phyloP scores from a whole-genome alignment of 495 filamentous ascomycete species.

The Talaromyces stipitatus region DNA sequence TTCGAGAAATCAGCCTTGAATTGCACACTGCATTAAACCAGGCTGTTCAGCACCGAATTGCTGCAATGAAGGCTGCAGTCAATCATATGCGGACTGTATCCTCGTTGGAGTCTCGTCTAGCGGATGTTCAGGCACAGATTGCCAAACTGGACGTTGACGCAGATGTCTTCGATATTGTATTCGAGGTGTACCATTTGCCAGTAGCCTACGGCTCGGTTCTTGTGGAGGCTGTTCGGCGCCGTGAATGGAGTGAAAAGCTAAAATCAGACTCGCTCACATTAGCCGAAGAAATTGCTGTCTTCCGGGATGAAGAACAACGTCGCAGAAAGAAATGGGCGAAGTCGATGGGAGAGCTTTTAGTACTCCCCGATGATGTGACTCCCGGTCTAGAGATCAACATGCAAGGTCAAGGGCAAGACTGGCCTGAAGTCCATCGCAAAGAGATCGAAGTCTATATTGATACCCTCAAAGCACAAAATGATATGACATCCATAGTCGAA shows the following conservation, averaged over 20 bases:
- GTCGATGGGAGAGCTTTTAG: conserved; percentile 53
- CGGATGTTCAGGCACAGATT: conserved; percentile 62
- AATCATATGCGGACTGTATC: conserved; percentile 76
- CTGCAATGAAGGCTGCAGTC: conserved; percentile 48
- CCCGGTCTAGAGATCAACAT: conserved; percentile 81
- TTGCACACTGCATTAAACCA: conserved; percentile 66
- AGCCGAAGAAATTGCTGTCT: conserved; percentile 82
- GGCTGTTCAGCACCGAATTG: conserved; percentile 56
- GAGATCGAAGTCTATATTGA: conserved; percentile 51
- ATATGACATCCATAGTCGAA: conserved; percentile 32
- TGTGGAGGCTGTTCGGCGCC: conserved; percentile 74
- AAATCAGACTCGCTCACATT: conserved; percentile 73
- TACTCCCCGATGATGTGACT: conserved; percentile 54
- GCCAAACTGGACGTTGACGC: conserved; percentile 59
- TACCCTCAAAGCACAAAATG: conserved; percentile 34
- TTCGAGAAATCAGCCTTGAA: conserved; percentile 62
- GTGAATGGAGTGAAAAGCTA: conserved; percentile 87
- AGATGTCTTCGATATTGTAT: conserved; percentile 68
- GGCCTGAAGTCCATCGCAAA: conserved; percentile 58
- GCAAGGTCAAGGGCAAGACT: conserved; percentile 67
- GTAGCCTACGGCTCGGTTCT: conserved; percentile 82
- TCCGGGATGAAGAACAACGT: conserved; percentile 85
- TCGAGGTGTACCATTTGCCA: conserved; percentile 70
- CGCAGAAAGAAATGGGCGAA: conserved; percentile 87
- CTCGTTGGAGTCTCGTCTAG: conserved; percentile 62